phyloP scores from a whole-genome alignment of 2,329 filamentous ascomycete species.

The Diaporthe destruens region DNA sequence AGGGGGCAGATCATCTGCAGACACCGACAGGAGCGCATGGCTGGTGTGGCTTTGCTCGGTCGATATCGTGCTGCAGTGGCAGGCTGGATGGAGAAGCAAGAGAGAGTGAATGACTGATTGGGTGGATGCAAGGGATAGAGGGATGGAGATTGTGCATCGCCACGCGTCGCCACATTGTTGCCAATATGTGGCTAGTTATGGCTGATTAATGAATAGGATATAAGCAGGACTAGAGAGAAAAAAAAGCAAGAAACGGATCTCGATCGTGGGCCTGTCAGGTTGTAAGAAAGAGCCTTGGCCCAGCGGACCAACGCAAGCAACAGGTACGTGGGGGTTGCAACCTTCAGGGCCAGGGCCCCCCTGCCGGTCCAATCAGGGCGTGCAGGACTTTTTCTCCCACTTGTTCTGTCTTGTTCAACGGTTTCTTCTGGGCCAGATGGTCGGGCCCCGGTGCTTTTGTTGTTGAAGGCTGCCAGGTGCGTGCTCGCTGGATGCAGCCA shows the following conservation, averaged over 20 bases:
- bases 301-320: not conserved
- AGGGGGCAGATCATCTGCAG: not conserved
- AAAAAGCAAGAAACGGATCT: conserved; percentile 22
- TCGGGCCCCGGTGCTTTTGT: conserved; percentile 8
- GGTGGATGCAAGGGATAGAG: not conserved
- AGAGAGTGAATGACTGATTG: not conserved
- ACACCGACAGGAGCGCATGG: not conserved
- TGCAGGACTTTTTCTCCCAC: not conserved
- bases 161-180: not conserved
- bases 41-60: conserved; percentile 14
- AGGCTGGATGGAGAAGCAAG: not conserved
- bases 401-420: conserved; percentile 6
- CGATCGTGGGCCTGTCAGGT: conserved; percentile 5
- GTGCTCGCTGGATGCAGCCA: not conserved
- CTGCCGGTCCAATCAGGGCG: conserved; percentile 12
- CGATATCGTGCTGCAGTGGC: not conserved
- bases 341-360: not conserved
- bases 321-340: conserved; percentile 17
- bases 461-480: not conserved
- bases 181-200: conserved; percentile 11
- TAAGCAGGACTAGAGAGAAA: not conserved
- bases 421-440: not conserved
- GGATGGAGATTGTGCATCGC: not conserved
- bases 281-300: not conserved
- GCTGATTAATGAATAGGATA: not conserved